Conservation (phyloP, 1,139 yeast species). For the Blastobotrys persicus region DNA sequence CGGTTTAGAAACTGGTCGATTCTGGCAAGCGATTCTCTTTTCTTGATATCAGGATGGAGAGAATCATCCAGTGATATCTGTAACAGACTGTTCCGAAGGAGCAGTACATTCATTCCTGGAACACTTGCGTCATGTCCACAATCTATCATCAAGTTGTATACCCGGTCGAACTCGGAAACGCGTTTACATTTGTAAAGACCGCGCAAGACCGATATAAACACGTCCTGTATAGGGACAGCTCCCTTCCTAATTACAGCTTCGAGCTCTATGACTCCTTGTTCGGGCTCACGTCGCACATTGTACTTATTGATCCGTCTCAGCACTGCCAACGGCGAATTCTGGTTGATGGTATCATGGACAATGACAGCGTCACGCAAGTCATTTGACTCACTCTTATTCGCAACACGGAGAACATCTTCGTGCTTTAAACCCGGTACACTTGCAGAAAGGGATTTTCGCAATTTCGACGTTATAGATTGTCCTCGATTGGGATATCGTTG, state of each 20-base stretch:
- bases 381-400: slow-evolving; percentile 14
- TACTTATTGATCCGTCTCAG: slow-evolving; percentile 7
- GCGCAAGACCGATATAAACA: slow-evolving; percentile 21
- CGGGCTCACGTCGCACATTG: slow-evolving; percentile 13
- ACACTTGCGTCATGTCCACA: slow-evolving; percentile 19
- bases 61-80: slow-evolving; percentile 12
- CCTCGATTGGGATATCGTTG: slow-evolving; percentile 5
- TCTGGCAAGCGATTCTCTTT: not conserved
- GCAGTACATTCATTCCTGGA: slow-evolving; percentile 11
- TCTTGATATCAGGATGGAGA: not conserved
- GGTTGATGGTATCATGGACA: slow-evolving; percentile 2
- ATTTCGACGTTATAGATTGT: slow-evolving; percentile 8
- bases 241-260: slow-evolving; percentile 24
- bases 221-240: slow-evolving; percentile 19
- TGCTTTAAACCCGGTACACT: not conserved
- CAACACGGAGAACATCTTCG: slow-evolving; percentile 6
- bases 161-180: slow-evolving; percentile 14
- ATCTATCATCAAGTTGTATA: slow-evolving; percentile 18
- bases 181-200: slow-evolving; percentile 16
- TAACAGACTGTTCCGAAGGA: slow-evolving; percentile 11
- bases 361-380: slow-evolving; percentile 16
- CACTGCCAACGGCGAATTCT: slow-evolving; percentile 3
- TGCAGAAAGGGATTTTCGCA: not conserved
- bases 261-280: slow-evolving; percentile 18
- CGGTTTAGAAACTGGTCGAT: not conserved